Evolutionary conservation across 306 rosid genomes (phyloP), one percentile per base, ranked within the genome.

Genomic region (Fagus sylvatica): DNA sequence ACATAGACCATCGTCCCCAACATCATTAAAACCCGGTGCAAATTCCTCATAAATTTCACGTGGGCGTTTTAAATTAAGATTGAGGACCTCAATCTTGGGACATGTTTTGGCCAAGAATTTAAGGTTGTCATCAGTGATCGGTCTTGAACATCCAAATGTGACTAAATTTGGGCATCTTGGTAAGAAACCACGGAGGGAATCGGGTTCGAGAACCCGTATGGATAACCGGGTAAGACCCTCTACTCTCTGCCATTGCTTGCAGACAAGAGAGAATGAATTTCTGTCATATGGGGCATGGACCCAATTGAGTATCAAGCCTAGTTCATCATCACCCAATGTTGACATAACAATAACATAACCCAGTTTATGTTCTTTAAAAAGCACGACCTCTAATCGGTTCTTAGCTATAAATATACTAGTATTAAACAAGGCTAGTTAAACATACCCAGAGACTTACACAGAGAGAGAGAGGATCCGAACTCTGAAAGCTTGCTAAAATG

Each of bases 111-210:
- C 78, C 22, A 83, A 3, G 7, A 76, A 15, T 67, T 37, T 56
- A 22, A 79, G 75, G 80, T 79, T 74, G 12, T 57, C 19, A 59
- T 48, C 17, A 33, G 71, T 43, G 59, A 78, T 36, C 1, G 19
- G 13, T 16, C 13, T 54, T 30, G 83, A 70, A 7, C 81, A 53
- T 64, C 71, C 75, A n/a, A 79, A 75, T 15, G 10, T 43, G 11
- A 73, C 39, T 13, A 75, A 3, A 80, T 83, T 75, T 36, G 83
- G 81, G 72, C 62, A 79, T 75, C 83, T 79, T 46, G 83, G 71
- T 4, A 79, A 5, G 10, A 76, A 33, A 16, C 12, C 46, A 4
- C 48, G 69, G 12, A 83, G 72, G 28, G 12, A 22, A 8, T 75
- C 62, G 33, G 74, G 81, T 13, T 75, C 62, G 0, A 46, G 10